Evolutionary conservation across 2,329 filamentous ascomycete species (phyloP), one percentile per base, ranked within the genome.

Genomic region (Fusarium sp.): DNA sequence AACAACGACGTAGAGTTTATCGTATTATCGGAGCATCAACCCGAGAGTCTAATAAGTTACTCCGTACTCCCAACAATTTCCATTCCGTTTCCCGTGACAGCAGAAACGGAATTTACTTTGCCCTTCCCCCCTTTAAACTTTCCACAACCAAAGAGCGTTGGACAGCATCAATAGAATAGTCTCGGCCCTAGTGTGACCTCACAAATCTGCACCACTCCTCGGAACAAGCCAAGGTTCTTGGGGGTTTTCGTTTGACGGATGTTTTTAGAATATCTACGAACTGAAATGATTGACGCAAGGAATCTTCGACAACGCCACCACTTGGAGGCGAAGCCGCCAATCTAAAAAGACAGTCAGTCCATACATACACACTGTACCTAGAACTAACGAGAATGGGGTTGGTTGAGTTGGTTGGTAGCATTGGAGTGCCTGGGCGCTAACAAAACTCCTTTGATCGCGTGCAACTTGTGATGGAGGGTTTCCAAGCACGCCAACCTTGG

Each of bases 371-470:
- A 51, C 31, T 35, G 48, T 65, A n/a, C 59, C 72, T 69, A 55
- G 11, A 72, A 63, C 26, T 36, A 48, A 47, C 38, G 59, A 72
- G 48, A 48, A 36, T 36, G 18, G 31, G 31, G 48, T 48, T 41
- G 56, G 20, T 48, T 35, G 33, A 14, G n/a, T 45, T 26, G 35
- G 24, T 59, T 31, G 33, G 60, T 57, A 51, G 48, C 59, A 59
- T 49, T 59, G 56, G 48, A 56, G 55, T 66, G 56, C 68, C 35
- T 60, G 45, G 59, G 69, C 72, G 68, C 72, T 72, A 72, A 69
- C 48, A 74, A 67, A 55, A 72, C 64, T 65, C 55, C 67, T 74
- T 48, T 72, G 58, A 56, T 72, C 67, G 67, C 70, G 54, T 66
- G 61, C 49, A 45, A 69, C 55, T 72, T 48, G 59, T 72, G 64